phyloP scores from a whole-genome alignment of 306 rosid genomes.

The Psophocarpus tetragonolobus region DNA sequence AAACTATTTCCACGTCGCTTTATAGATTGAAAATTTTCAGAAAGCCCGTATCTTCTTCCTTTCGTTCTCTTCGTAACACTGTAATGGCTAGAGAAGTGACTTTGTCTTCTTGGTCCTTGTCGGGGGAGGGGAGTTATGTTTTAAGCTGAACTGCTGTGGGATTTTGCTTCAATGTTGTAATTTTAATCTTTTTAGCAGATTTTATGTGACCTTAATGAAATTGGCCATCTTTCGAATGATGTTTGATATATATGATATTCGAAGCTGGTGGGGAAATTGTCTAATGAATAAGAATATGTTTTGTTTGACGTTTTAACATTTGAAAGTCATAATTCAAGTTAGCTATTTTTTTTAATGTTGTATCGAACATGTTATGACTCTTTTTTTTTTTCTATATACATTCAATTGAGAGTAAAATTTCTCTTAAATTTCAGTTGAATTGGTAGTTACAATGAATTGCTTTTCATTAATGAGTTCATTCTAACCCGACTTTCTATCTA shows the following conservation, averaged over 20 bases:
- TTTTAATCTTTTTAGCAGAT: not conserved
- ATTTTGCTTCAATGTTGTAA: slow-evolving; percentile 20
- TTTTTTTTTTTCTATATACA: too few species aligned
- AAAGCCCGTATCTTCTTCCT: slow-evolving; percentile 3
- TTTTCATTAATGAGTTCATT: too few species aligned
- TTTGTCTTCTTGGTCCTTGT: not conserved
- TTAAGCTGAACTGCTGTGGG: not conserved
- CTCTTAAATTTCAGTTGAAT: too few species aligned
- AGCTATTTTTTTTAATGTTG: too few species aligned
- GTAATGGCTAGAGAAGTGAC: not conserved
- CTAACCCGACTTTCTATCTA: too few species aligned
- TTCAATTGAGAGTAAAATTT: too few species aligned
- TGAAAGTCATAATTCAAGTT: too few species aligned
- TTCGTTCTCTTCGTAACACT: not conserved
- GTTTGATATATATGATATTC: not conserved
- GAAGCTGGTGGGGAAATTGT: not conserved
- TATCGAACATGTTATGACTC: too few species aligned
- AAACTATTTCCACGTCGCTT: not conserved
- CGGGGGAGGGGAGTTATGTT: not conserved
- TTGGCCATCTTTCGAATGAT: slow-evolving; percentile 4
- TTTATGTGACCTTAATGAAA: not conserved
- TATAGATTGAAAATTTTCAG: slow-evolving; percentile 21
- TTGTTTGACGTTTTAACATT: too few species aligned
- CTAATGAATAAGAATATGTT: not conserved
- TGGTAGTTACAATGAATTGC: too few species aligned